Conservation (phyloP, 164 flowering plant genomes). For the Litsea cubeba region DNA sequence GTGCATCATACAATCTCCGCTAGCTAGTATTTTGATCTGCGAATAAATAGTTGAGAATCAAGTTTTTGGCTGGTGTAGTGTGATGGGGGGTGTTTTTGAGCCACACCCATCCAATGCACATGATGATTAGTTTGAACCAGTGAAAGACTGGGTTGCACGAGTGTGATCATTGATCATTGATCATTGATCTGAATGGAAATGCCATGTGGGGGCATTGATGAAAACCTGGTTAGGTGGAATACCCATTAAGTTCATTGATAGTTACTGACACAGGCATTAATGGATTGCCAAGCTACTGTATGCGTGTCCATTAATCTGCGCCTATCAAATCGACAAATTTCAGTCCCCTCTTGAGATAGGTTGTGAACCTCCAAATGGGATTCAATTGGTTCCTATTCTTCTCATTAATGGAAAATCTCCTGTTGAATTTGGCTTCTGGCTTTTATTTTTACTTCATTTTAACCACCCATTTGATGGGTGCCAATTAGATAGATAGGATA, state of each 20-base stretch:
- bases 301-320: too few relatives aligned
- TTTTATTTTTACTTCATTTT: too few relatives aligned
- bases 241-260: background rate
- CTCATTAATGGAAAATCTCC: background rate
- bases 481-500: too few relatives aligned
- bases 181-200: background rate
- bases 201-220: background rate
- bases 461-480: background rate
- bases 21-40: too few relatives aligned
- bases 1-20: background rate
- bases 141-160: background rate
- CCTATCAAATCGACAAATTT: too few relatives aligned
- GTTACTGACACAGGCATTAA: background rate
- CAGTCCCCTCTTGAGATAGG: background rate
- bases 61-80: background rate
- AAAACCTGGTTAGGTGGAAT: background rate
- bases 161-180: too few relatives aligned
- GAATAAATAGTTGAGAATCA: background rate
- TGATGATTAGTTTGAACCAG: background rate
- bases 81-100: background rate
- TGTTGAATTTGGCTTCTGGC: background rate
- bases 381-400: background rate
- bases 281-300: too few relatives aligned
- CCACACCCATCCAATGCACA: background rate
- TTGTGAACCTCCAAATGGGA: background rate